These are phyloP conservation scores for Sisymbrium irio DNA, from an alignment of 345 rosid genomes.

Conservation along the genomic window DNA sequence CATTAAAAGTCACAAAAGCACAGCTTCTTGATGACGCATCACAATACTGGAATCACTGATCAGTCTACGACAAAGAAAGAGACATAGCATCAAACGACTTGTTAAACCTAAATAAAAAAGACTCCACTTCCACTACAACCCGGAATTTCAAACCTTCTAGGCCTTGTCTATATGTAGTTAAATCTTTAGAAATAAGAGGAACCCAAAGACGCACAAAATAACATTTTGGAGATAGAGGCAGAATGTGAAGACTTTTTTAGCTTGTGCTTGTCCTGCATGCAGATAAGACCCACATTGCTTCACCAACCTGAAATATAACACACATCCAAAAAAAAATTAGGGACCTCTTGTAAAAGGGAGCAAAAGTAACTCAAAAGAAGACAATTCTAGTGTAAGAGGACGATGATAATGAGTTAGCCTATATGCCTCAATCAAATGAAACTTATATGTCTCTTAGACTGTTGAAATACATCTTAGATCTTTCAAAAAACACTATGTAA, in stretches of 20 bases:
- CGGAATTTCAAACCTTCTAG: constrained; percentile 12
- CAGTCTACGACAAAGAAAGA: constrained; percentile 25
- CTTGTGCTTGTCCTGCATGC: constrained; percentile 10
- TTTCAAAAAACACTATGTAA: background rate
- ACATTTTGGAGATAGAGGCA: constrained; percentile 3
- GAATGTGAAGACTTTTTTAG: constrained; percentile 6
- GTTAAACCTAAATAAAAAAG: constrained; percentile 10
- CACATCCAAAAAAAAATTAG: background rate
- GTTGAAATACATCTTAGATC: background rate
- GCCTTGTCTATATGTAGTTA: constrained; percentile 22
- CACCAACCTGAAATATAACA: constrained; percentile 29
- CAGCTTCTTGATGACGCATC: constrained; percentile 16
- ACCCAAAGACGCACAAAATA: constrained; percentile 15
- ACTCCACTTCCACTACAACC: constrained; percentile 14
- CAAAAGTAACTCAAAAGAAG: background rate
- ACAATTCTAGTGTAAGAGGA: background rate
- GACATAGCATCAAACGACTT: constrained; percentile 15
- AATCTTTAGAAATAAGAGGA: background rate
- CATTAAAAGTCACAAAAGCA: constrained; percentile 13
- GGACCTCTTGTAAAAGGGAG: background rate
- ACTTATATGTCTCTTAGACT: background rate
- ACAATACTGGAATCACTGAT: constrained; percentile 20
- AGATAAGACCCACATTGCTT: constrained; percentile 21
- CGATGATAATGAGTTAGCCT: background rate
- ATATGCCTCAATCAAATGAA: background rate